Base-by-base conservation (phyloP, 345 rosid species). In the Mangifera indica region DNA sequence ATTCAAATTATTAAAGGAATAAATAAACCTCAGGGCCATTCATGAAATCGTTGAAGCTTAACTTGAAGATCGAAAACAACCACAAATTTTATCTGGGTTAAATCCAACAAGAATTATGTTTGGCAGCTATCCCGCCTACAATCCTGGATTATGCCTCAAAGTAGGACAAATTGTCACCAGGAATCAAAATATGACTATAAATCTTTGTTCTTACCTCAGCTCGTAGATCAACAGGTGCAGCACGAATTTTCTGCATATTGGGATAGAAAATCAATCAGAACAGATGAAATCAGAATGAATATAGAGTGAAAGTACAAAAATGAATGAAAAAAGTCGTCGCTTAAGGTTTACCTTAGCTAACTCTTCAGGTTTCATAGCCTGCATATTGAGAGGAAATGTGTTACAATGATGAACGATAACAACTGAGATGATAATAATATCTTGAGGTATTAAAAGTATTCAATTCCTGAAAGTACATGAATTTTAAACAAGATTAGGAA, bases 141-240 rank as follows among this genome's bases (percentile, higher is more conserved):
- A 48, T 29, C 45, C 25, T 52, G 52, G 46, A 67, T 7, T 48
- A 20, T 46, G 17, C 56, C 71, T 5, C 13, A 59, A 10, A 13
- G 69, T 24, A 1, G 32, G 5, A 49, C 25, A 12, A 29, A 32
- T 20, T 54, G 51, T 10, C 1, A 6, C 49, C 13, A 14, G 24
- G 37, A 1, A 54, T 13, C 24, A 49, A 40, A 8, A 25, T 10
- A 57, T 52, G 51, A 46, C n/a, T 32, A 55, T 49, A 14, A 29
- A 34, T 11, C 17, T 37, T n/a, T 0, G n/a, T 58, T 74, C 88
- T 84, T 63, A 91, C 98, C 96, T 88, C 91, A 29, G 81, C 75
- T 80, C 94, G 80, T 18, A 79, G 80, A 76, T 85, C 90, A 37
- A 76, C 67, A 11, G 82, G 63, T 71, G 77, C 52, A 75, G 84